Conservation (phyloP, 345 rosid species). For the Citrus australasica region DNA sequence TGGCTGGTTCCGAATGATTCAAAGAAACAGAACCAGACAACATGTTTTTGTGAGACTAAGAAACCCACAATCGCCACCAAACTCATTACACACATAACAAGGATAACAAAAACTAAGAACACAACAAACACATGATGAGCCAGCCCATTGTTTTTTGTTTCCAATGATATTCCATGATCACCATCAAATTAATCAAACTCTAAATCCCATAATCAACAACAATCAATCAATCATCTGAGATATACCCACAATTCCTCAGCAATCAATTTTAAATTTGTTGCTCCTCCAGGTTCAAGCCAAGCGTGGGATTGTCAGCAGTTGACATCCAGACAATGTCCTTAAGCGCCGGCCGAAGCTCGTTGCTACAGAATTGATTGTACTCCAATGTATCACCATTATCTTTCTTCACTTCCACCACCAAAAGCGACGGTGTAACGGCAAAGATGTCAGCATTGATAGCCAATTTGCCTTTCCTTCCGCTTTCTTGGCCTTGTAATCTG, state of each 20-base stretch:
- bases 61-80: neutral
- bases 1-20: neutral
- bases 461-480: slow-evolving; percentile 82
- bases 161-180: neutral
- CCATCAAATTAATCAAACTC: neutral
- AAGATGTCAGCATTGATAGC: slow-evolving; percentile 75
- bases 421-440: slow-evolving; percentile 67
- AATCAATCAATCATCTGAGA: neutral
- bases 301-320: slow-evolving; percentile 32
- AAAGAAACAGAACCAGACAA: no score
- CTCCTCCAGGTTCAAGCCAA: slow-evolving; percentile 29
- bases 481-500: slow-evolving; percentile 69
- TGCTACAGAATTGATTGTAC: slow-evolving; percentile 81
- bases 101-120: neutral
- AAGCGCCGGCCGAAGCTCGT: slow-evolving; percentile 85
- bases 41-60: neutral
- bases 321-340: slow-evolving; percentile 86
- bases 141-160: neutral
- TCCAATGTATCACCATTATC: slow-evolving; percentile 86
- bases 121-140: neutral
- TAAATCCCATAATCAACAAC: neutral
- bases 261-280: neutral
- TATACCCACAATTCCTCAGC: neutral
- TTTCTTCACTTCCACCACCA: slow-evolving; percentile 89
- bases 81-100: neutral